Percentiles rank a stretch among this genome's conserved stretches.
Evolutionary conservation across 176 grass and related monocot genomes (phyloP).

Genomic region (Elymus sibiricus): DNA sequence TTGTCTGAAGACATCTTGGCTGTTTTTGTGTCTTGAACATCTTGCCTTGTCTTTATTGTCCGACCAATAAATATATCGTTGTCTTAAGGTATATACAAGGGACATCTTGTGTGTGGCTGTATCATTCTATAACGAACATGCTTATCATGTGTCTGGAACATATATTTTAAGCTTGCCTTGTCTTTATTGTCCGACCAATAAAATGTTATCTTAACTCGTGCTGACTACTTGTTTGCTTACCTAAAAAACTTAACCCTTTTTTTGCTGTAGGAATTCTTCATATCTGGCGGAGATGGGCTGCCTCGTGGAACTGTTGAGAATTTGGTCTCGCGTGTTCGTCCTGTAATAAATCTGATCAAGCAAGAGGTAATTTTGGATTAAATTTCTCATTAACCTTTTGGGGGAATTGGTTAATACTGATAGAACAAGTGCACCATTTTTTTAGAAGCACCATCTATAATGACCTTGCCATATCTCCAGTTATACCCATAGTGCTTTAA

Average conservation of each 20-base stretch:
- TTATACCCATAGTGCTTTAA: background rate
- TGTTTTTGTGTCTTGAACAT: background rate
- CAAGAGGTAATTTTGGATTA: conserved; percentile 66
- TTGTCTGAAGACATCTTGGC: conserved; percentile 18
- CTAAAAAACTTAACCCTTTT: background rate
- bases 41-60: too few species aligned
- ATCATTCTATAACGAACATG: background rate
- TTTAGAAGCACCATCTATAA: background rate
- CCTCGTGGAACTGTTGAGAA: conserved; percentile 99
- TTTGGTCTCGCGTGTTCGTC: conserved; percentile 69
- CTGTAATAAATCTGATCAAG: conserved; percentile 78
- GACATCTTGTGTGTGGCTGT: background rate
- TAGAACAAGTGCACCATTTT: background rate
- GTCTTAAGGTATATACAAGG: background rate
- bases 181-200: conserved; percentile 17
- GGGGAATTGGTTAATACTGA: background rate
- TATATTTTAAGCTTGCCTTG: background rate
- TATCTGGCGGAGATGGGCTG: conserved; percentile 97
- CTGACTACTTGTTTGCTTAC: background rate
- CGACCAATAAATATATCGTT: too few species aligned
- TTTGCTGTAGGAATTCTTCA: conserved; percentile 91
- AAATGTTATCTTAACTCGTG: conserved; percentile 5
- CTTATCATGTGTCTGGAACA: background rate
- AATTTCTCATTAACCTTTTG: conserved; percentile 9
- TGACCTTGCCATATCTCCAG: background rate